Conservation (phyloP, 1,139 yeast genomes). For the Hyphopichia khmerensis region DNA sequence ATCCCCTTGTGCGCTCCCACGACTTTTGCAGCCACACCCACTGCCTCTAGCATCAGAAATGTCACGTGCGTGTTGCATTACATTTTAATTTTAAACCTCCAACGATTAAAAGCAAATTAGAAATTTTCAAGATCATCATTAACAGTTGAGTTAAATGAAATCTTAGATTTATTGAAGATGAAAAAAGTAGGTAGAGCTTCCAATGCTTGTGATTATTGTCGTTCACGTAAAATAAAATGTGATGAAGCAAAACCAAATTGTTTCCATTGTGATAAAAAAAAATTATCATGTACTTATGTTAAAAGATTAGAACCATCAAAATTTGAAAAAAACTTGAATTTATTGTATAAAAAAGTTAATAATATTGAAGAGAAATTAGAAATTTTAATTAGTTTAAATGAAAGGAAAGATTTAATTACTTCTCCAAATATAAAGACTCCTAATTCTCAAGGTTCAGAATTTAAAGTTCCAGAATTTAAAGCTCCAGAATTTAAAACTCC, state of each 20-base stretch:
- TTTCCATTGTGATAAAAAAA: neutral
- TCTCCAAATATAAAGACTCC: no score
- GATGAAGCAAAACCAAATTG: conserved; percentile 11
- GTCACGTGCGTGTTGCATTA: no score
- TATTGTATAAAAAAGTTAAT: neutral
- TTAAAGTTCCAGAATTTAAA: no score
- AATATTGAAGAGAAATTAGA: neutral
- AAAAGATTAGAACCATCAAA: neutral
- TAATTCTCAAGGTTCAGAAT: no score
- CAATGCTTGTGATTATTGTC: conserved; percentile 23
- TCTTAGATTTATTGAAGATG: no score
- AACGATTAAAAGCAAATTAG: no score
- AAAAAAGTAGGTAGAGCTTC: neutral
- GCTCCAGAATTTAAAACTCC: no score
- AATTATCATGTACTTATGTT: neutral
- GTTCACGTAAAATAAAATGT: conserved; percentile 23
- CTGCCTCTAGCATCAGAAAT: no score
- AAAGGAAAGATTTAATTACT: neutral
- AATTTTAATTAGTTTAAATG: neutral
- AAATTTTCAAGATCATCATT: no score
- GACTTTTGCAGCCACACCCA: no score
- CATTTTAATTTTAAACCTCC: neutral
- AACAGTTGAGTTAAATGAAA: no score
- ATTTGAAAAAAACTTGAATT: neutral
- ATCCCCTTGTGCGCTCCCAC: no score